phyloP scores from a whole-genome alignment of 164 flowering plant species.

The Annona squamosa region DNA sequence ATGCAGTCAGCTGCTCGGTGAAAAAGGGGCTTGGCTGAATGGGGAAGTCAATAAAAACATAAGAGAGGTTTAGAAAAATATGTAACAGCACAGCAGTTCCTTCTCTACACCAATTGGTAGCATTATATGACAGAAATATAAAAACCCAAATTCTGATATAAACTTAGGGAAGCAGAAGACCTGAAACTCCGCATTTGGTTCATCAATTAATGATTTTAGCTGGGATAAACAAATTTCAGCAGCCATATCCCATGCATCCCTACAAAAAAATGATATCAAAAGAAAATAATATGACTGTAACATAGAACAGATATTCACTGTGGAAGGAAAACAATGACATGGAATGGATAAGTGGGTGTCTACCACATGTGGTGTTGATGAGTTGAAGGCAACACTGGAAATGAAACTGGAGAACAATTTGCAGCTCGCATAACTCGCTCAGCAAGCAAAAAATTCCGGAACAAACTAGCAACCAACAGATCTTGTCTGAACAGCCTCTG shows the following conservation, averaged over 20 bases:
- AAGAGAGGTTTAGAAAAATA: not conserved
- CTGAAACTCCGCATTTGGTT: conserved; percentile 89
- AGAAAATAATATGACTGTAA: conserved; percentile 6
- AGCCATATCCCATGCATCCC: conserved; percentile 99
- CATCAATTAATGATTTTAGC: conserved; percentile 63
- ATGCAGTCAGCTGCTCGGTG: conserved; percentile 89
- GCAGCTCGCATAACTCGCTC: conserved; percentile 99
- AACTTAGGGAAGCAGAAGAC: conserved; percentile 22
- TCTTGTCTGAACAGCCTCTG: conserved; percentile 96
- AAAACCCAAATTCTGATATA: not conserved
- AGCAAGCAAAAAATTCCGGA: conserved; percentile 90
- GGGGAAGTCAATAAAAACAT: not conserved
- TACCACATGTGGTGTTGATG: conserved; percentile 99
- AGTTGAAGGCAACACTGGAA: conserved; percentile 87
- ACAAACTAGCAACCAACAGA: conserved; percentile 88
- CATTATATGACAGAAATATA: not conserved
- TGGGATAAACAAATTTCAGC: conserved; percentile 95
- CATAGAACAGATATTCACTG: not conserved
- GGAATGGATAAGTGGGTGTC: conserved; percentile 1
- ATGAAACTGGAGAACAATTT: conserved; percentile 91
- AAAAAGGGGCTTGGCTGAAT: conserved; percentile 94
- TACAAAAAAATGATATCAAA: conserved; percentile 16
- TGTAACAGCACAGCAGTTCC: not conserved
- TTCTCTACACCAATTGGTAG: not conserved
- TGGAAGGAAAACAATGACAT: not conserved